Evolutionary conservation across 169 alveolate genomes (phyloP).

Genomic region (Cryptosporidium canis): DNA sequence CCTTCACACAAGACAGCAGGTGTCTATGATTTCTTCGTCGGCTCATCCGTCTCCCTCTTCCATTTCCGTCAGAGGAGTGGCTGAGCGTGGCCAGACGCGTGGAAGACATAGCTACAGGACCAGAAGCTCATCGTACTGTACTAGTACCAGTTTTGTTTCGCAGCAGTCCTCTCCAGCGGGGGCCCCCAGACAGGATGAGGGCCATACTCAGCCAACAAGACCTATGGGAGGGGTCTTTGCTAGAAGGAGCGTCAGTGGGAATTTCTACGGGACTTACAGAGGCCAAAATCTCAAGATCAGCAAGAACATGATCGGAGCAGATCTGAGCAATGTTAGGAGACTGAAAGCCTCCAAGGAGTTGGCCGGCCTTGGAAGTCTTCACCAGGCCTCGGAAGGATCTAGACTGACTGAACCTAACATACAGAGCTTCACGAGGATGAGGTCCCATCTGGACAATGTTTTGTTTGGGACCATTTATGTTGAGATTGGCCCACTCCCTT

Average conservation of each 20-base stretch:
- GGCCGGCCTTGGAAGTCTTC: background rate
- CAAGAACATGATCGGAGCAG: slow-evolving; percentile 11
- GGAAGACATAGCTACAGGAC: background rate
- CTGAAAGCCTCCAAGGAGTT: background rate
- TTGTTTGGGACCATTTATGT: slow-evolving; percentile 50
- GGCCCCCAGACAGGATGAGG: background rate
- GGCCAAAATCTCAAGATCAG: slow-evolving; percentile 22
- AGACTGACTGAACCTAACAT: background rate
- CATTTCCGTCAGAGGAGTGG: background rate
- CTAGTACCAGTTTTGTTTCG: background rate
- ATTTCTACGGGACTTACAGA: slow-evolving; percentile 53
- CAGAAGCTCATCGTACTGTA: background rate
- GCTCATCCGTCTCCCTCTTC: background rate
- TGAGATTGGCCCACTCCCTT: slow-evolving; percentile 46
- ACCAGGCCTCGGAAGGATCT: background rate
- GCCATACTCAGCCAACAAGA: background rate
- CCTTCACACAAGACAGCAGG: too few species aligned
- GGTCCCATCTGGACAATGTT: slow-evolving; percentile 60
- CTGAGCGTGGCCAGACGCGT: too few species aligned
- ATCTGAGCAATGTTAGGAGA: background rate
- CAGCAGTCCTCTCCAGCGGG: background rate
- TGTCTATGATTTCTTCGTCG: background rate
- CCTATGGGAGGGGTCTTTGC: background rate
- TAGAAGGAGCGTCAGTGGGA: background rate
- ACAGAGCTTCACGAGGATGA: slow-evolving; percentile 6